phyloP scores from a whole-genome alignment of 176 grass and related monocot species.

The Avena insularis region DNA sequence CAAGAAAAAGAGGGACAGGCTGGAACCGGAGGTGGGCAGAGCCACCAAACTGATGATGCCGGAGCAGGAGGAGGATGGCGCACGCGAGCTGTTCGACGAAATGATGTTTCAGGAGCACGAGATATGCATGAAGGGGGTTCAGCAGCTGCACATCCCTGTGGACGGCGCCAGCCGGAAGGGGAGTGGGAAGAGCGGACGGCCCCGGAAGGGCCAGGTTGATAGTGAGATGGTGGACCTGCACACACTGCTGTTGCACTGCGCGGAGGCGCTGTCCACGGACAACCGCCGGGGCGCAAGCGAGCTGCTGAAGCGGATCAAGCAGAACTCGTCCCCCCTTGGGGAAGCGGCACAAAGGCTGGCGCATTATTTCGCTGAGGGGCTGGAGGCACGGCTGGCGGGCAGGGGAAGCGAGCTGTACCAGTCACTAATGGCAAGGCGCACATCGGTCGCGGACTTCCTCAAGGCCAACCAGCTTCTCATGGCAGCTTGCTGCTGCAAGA shows the following conservation, averaged over 20 bases:
- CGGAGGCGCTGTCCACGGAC: conserved; percentile 55
- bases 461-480: conserved; percentile 64
- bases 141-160: conserved; percentile 5
- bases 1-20: conserved; percentile 39
- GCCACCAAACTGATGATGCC: conserved; percentile 42
- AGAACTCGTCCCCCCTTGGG: conserved; percentile 38
- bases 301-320: conserved; percentile 54
- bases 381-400: conserved; percentile 70
- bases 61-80: conserved; percentile 27
- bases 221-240: conserved; percentile 57
- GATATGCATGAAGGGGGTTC: conserved; percentile 41
- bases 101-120: conserved; percentile 42
- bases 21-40: conserved; percentile 37
- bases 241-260: conserved; percentile 63
- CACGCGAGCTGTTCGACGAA: conserved; percentile 56
- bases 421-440: conserved; percentile 18
- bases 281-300: conserved; percentile 49
- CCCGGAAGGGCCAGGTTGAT: neutral
- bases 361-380: conserved; percentile 62
- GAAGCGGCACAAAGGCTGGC: conserved; percentile 65
- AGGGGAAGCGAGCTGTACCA: conserved; percentile 62
- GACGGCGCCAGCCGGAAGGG: neutral
- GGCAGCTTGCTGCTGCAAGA: conserved; percentile 65
- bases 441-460: conserved; percentile 29
- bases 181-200: conserved; percentile 20